Base-by-base conservation (phyloP, 495 filamentous ascomycete genomes). In the Talaromyces borbonicus region DNA sequence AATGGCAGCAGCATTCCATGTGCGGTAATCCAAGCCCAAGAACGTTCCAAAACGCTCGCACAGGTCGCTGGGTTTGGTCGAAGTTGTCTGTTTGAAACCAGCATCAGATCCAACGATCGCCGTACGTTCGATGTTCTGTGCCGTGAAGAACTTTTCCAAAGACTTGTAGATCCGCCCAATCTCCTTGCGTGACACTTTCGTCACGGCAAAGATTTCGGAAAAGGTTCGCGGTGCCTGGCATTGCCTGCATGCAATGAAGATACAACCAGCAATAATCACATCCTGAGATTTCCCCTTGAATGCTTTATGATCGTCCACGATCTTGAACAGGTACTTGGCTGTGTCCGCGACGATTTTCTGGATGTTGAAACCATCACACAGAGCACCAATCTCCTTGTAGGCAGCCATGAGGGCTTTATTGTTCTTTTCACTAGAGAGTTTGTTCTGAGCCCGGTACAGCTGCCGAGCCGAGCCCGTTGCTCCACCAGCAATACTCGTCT, bases 221-320 rank as follows among this genome's bases (percentile, higher is more conserved):
- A 97, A 98, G 1, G 87, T 95, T 42, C 93, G 81, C 2, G 84
- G 83, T 15, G 88, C 84, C 51, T 80, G 77, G 56, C 81, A 83
- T 63, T 95, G 87, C 26, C 92, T 88, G 59, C 90, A 96, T 19
- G 92, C 90, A 56, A 97, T 89, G 69, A 97, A 95, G 63, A 98
- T 90, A 62, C 90, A 95, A 2, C 88, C 87, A 7, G 92, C 93
- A 43, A 95, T 90, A 48, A 97, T 81, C 37, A 87, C 87, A 53
- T 97, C 90, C 48, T 87, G 84, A 0, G 87, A 86, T 65, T 97
- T 98, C 55, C 90, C 89, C 69, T 93, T 94, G 71, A 98, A 87
- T 2, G 85, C 77, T 62, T 90, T 90, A 50, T 79, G 83, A 56
- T 97, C 90, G 43, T 96, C 85, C 12, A 90, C 84, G 38, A 87